Percentiles rank a stretch among this genome's conserved stretches.
Evolutionary conservation across 2,329 filamentous ascomycete genomes (phyloP).

Genomic region (Trichophyton mentagrophytes): DNA sequence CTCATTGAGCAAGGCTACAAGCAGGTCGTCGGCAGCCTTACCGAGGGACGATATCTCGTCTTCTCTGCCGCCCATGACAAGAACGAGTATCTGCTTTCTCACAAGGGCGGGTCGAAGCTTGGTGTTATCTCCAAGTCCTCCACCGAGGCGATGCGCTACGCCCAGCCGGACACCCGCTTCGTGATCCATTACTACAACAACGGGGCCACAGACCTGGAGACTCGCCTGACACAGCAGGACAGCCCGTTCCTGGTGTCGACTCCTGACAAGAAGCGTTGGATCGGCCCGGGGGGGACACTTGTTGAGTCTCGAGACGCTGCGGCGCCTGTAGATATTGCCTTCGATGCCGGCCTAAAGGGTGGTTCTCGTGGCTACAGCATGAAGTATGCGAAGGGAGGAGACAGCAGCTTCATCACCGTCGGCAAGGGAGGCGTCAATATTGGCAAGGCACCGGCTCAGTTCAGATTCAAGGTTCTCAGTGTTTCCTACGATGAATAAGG

Average conservation of each 20-base stretch:
- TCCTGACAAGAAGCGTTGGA: constrained; percentile 8
- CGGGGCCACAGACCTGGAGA: constrained; percentile 8
- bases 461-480: constrained; percentile 11
- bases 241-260: constrained; percentile 12
- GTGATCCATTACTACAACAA: constrained; percentile 13
- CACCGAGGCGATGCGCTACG: not conserved
- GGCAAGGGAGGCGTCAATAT: constrained; percentile 5
- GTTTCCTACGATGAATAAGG: constrained; percentile 14
- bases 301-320: constrained; percentile 6
- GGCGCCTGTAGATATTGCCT: constrained; percentile 11
- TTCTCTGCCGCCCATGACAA: constrained; percentile 30
- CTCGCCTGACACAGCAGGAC: constrained; percentile 11
- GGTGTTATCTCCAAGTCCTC: not conserved
- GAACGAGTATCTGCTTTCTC: constrained; percentile 5
- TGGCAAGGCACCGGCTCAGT: constrained; percentile 1
- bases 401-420: constrained; percentile 4
- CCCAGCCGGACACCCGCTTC: constrained; percentile 6
- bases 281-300: constrained; percentile 6
- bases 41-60: constrained; percentile 43
- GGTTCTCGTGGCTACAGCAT: constrained; percentile 5
- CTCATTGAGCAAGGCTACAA: constrained; percentile 43
- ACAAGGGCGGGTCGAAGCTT: not conserved
- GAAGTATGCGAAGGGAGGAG: constrained; percentile 6
- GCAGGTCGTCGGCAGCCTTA: constrained; percentile 38
- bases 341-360: not conserved